These are phyloP conservation scores for Furcasterigmium sp. DNA, from an alignment of 2,329 filamentous ascomycete species.

Conservation along the genomic window DNA sequence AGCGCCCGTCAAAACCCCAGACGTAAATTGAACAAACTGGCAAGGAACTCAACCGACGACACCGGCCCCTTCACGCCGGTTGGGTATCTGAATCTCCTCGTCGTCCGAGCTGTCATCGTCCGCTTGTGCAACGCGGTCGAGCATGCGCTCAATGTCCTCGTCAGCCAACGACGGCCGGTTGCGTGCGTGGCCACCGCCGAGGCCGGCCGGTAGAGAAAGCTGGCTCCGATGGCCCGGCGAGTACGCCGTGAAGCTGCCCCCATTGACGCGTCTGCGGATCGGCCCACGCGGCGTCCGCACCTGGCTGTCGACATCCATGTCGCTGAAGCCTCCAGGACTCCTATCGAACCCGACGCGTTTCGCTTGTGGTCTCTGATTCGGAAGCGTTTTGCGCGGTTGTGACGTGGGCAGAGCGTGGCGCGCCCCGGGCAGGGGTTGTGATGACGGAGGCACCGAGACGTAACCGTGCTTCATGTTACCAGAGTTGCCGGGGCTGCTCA, in stretches of 20 bases:
- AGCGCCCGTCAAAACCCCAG: background rate
- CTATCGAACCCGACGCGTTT: constrained; percentile 45
- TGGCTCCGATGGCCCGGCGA: constrained; percentile 25
- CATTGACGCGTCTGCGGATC: constrained; percentile 15
- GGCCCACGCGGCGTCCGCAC: constrained; percentile 25
- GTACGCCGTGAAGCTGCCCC: constrained; percentile 20
- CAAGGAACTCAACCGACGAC: constrained; percentile 2
- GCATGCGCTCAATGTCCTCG: constrained; percentile 54
- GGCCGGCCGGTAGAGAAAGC: constrained; percentile 44
- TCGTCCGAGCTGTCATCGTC: constrained; percentile 49
- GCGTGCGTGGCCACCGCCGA: constrained; percentile 31
- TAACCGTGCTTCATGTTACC: constrained; percentile 54
- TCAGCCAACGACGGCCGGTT: constrained; percentile 40
- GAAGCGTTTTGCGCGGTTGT: constrained; percentile 46
- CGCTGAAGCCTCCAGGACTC: constrained; percentile 32
- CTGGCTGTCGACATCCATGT: constrained; percentile 38
- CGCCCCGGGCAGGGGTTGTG: constrained; percentile 3
- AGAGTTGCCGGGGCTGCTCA: constrained; percentile 74
- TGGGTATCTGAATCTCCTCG: constrained; percentile 50
- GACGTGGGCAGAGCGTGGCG: constrained; percentile 39
- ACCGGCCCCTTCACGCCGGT: constrained; percentile 19
- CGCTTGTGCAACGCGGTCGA: constrained; percentile 46
- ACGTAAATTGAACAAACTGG: background rate
- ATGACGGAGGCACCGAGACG: constrained; percentile 31
- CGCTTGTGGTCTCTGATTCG: constrained; percentile 38